Evolutionary conservation across 495 filamentous ascomycete species (phyloP).

Genomic region (Talaromyces wortmannii): DNA sequence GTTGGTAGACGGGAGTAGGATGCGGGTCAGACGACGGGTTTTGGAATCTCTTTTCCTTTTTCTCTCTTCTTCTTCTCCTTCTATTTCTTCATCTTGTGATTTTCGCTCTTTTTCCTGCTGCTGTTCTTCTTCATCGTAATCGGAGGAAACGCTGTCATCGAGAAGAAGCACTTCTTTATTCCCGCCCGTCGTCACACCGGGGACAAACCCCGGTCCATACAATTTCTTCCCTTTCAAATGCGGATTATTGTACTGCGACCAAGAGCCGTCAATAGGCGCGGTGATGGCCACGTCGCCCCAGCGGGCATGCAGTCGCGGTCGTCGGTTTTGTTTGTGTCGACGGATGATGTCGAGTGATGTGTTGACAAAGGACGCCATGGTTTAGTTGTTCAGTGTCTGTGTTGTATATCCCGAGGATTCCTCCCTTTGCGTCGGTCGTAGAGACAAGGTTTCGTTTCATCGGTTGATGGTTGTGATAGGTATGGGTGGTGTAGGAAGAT

Average conservation of each 20-base stretch:
- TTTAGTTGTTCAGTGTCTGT: not conserved
- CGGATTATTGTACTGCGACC: conserved; percentile 33
- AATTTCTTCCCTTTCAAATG: conserved; percentile 13
- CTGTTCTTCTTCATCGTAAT: conserved; percentile 11
- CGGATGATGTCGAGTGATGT: conserved; percentile 27
- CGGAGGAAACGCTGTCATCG: not conserved
- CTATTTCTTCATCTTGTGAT: conserved; percentile 2
- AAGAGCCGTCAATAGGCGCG: conserved; percentile 32
- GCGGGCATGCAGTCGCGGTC: conserved; percentile 24
- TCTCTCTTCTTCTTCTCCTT: conserved; percentile 1
- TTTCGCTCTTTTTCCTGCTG: conserved; percentile 11
- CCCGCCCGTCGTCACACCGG: conserved; percentile 6
- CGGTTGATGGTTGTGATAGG: not conserved
- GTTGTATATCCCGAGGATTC: not conserved
- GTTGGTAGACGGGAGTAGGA: conserved; percentile 1
- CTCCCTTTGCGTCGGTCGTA: too few species aligned
- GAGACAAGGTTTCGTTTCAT: too few species aligned
- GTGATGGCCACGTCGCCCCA: conserved; percentile 34
- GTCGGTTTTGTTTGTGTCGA: conserved; percentile 15
- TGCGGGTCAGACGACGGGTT: not conserved
- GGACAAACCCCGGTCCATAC: conserved; percentile 23
- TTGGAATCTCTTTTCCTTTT: conserved; percentile 10
- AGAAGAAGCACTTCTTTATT: conserved; percentile 7
- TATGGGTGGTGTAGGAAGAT: not conserved
- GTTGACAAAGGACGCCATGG: conserved; percentile 23